Base-by-base conservation (phyloP, 2,329 filamentous ascomycete species). In the Nemania bipapillata region DNA sequence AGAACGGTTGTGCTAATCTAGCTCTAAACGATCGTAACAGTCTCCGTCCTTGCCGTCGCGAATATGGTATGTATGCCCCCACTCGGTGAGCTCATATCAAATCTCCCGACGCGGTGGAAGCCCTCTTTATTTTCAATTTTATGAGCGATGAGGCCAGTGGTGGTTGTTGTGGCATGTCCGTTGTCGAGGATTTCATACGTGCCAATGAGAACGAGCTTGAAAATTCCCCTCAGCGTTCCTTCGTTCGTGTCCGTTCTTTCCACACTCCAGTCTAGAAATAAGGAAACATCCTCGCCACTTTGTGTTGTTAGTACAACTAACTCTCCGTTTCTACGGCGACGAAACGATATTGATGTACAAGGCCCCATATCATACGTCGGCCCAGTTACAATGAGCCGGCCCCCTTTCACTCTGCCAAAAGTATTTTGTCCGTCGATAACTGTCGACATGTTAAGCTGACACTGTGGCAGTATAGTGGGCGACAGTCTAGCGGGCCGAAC, bases 381-480 rank as follows among this genome's bases (percentile, higher is more conserved):
- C 20, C 40, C 55, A 5, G 55, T 58, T 7, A 58, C 8, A 4
- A 8, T 58, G 35, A 58, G 55, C n/a, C 30, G 55, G 3, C 55
- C 55, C 22, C 40, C 55, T 32, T 58, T 49, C 40, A 58, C 55
- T 24, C 55, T 58, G 40, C 55, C 55, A 9, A 58, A 58, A 3
- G 32, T 47, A 24, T 58, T 58, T 49, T 49, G 40, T 11, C 40
- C 40, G 17, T 58, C 42, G 26, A 58, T 35, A 26, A 35, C 32
- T n/a, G 55, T 58, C n/a, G 55, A 58, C 22, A 58, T 49, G 7
- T 58, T n/a, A 47, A 49, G 15, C 55, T 58, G 37, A 24, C 55
- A 58, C 49, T 42, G 53, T 56, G 17, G 37, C 17, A 30, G 40
- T 11, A 58, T 4, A 6, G 2, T 22, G 15, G 55, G 55, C 9